Conservation (phyloP, 2,329 filamentous ascomycete species). For the Fusarium mundagurra region DNA sequence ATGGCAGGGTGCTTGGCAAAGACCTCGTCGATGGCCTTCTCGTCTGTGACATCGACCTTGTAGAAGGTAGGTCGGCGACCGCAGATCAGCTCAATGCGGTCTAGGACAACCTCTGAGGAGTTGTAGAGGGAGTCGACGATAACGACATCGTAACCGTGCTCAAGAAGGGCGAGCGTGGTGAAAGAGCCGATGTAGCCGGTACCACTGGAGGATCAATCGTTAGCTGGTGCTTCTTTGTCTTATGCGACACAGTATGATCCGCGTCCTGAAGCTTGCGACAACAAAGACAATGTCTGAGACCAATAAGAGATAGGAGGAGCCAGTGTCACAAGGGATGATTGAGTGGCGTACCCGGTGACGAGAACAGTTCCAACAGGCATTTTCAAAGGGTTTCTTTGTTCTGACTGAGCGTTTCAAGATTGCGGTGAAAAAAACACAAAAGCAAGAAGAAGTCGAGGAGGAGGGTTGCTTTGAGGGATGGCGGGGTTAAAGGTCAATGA, state of each 20-base stretch:
- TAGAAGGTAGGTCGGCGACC: slow-evolving; percentile 89
- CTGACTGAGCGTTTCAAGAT: slow-evolving; percentile 18
- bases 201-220: slow-evolving; percentile 68
- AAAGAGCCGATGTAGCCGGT: slow-evolving; percentile 99
- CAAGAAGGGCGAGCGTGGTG: slow-evolving; percentile 88
- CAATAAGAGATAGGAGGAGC: slow-evolving; percentile 1
- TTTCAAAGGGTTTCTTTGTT: slow-evolving; percentile 44
- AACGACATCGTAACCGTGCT: slow-evolving; percentile 95
- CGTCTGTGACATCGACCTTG: slow-evolving; percentile 88
- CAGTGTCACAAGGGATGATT: slow-evolving; percentile 26
- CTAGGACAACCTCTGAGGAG: slow-evolving; percentile 88
- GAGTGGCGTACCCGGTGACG: slow-evolving; percentile 78
- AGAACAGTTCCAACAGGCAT: slow-evolving; percentile 91
- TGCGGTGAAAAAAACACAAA: slow-evolving; percentile 35
- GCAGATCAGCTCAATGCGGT: slow-evolving; percentile 93
- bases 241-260: slow-evolving; percentile 16
- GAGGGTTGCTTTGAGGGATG: slow-evolving; percentile 21
- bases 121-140: slow-evolving; percentile 98
- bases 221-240: slow-evolving; percentile 30
- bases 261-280: slow-evolving; percentile 21
- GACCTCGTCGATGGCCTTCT: slow-evolving; percentile 83
- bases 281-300: slow-evolving; percentile 12
- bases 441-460: slow-evolving; percentile 11
- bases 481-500: slow-evolving; percentile 28
- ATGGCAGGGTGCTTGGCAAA: slow-evolving; percentile 92